Evolutionary conservation across 352 stramenopile species (phyloP).

Genomic region (Globisporangium camurandrum): DNA sequence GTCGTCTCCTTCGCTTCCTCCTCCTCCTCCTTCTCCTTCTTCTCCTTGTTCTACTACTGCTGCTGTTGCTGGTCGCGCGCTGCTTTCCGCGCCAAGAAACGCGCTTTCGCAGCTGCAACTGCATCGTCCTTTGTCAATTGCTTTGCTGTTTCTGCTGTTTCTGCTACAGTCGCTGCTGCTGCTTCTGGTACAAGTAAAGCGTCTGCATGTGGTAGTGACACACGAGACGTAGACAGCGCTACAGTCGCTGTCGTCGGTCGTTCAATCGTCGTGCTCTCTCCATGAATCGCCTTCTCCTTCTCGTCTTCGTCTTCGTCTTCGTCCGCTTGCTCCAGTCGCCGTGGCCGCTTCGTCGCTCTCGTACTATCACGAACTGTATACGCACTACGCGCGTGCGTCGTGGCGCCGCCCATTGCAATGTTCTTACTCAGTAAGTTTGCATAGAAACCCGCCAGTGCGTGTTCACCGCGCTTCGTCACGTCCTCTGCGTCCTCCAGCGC

Average conservation of each 20-base stretch:
- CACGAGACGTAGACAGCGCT: neutral
- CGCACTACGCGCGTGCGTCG: slow-evolving; percentile 55
- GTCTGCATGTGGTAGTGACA: neutral
- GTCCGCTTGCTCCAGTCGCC: too few relatives aligned
- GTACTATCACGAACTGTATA: slow-evolving; percentile 70
- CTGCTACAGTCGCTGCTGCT: neutral
- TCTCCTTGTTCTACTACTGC: neutral
- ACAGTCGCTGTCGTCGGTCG: neutral
- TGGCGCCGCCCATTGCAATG: slow-evolving; percentile 85
- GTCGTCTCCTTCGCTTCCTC: too few relatives aligned
- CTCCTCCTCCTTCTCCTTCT: too few relatives aligned
- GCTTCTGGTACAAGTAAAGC: neutral
- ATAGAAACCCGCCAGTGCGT: slow-evolving; percentile 87
- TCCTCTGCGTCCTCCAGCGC: slow-evolving; percentile 61
- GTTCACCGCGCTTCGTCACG: slow-evolving; percentile 58
- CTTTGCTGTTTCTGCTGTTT: slow-evolving; percentile 3
- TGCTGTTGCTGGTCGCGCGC: slow-evolving; percentile 19
- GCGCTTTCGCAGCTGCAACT: slow-evolving; percentile 68
- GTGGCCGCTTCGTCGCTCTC: slow-evolving; percentile 4
- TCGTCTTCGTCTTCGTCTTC: too few relatives aligned
- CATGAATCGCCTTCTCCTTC: too few relatives aligned
- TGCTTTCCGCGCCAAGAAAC: slow-evolving; percentile 83
- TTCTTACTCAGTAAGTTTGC: slow-evolving; percentile 89
- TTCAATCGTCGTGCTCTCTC: too few relatives aligned
- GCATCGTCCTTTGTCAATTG: slow-evolving; percentile 60